phyloP scores from a whole-genome alignment of 1,139 yeast species.

The Saccharomyces uvarum region DNA sequence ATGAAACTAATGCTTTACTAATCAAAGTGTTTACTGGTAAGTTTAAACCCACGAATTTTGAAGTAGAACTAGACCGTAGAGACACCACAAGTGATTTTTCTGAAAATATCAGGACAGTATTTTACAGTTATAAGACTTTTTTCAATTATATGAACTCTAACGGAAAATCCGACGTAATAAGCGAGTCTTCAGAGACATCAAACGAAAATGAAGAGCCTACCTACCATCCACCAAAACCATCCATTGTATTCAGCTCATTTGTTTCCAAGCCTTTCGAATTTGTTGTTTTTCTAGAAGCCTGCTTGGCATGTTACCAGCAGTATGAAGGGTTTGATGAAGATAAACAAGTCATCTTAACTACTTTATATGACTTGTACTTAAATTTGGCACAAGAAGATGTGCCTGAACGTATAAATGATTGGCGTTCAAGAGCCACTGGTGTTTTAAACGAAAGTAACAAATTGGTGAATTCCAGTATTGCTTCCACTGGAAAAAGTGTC shows the following conservation, averaged over 20 bases:
- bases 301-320: slow-evolving; percentile 68
- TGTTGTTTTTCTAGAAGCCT: slow-evolving; percentile 90
- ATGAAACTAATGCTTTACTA: slow-evolving; percentile 72
- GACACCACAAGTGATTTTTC: slow-evolving; percentile 4
- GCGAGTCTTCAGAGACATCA: neutral
- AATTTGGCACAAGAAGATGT: slow-evolving; percentile 44
- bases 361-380: slow-evolving; percentile 76
- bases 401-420: slow-evolving; percentile 35
- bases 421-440: slow-evolving; percentile 59
- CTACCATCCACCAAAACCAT: slow-evolving; percentile 86
- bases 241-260: slow-evolving; percentile 79
- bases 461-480: slow-evolving; percentile 10
- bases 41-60: slow-evolving; percentile 42
- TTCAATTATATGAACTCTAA: slow-evolving; percentile 46
- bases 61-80: slow-evolving; percentile 5
- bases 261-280: slow-evolving; percentile 79
- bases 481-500: slow-evolving; percentile 25
- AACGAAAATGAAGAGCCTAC: slow-evolving; percentile 43
- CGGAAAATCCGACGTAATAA: slow-evolving; percentile 7
- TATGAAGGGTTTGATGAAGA: slow-evolving; percentile 67
- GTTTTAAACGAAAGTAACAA: slow-evolving; percentile 41
- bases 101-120: slow-evolving; percentile 33
- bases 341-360: slow-evolving; percentile 62
- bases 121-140: slow-evolving; percentile 68
- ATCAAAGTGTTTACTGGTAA: slow-evolving; percentile 87